These are phyloP conservation scores for Malassezia sympodialis DNA, from an alignment of 1,284 basidiomycete genomes.

Conservation along the genomic window DNA sequence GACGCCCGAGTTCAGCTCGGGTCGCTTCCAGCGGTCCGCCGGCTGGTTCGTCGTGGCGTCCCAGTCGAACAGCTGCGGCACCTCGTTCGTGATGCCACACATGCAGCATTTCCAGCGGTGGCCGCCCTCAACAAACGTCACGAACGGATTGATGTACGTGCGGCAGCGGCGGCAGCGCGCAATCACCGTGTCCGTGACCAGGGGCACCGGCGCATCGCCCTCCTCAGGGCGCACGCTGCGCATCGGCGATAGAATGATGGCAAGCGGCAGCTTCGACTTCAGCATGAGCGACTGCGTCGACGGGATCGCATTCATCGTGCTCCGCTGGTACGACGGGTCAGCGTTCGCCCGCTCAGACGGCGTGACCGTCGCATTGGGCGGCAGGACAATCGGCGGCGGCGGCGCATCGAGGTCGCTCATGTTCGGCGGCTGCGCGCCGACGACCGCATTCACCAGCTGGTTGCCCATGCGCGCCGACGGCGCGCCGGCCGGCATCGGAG, in stretches of 20 bases:
- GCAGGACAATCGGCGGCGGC: slow-evolving; percentile 79
- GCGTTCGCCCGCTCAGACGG: slow-evolving; percentile 71
- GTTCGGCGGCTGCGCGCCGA: slow-evolving; percentile 54
- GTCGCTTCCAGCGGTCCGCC: slow-evolving; percentile 83
- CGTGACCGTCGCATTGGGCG: slow-evolving; percentile 69
- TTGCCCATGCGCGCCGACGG: slow-evolving; percentile 14
- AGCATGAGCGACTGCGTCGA: slow-evolving; percentile 79
- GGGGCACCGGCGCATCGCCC: slow-evolving; percentile 65
- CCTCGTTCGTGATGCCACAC: slow-evolving; percentile 97
- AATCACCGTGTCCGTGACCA: slow-evolving; percentile 87
- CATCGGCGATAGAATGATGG: slow-evolving; percentile 82
- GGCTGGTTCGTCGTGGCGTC: slow-evolving; percentile 85
- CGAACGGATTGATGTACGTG: slow-evolving; percentile 97
- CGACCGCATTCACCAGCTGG: slow-evolving; percentile 13
- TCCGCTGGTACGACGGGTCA: slow-evolving; percentile 83
- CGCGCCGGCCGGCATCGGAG: slow-evolving; percentile 22
- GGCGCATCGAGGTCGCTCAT: slow-evolving; percentile 68
- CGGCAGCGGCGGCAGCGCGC: slow-evolving; percentile 93
- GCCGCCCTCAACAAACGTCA: slow-evolving; percentile 95
- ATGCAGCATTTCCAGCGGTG: slow-evolving; percentile 99
- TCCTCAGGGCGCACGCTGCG: slow-evolving; percentile 58
- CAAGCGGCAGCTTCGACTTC: slow-evolving; percentile 89
- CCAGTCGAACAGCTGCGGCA: slow-evolving; percentile 98
- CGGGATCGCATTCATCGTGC: slow-evolving; percentile 82
- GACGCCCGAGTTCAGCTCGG: slow-evolving; percentile 82